Evolutionary conservation across 1,139 yeast species (phyloP), one percentile per base, ranked within the genome.

Genomic region (Saccharomyces hybrid): DNA sequence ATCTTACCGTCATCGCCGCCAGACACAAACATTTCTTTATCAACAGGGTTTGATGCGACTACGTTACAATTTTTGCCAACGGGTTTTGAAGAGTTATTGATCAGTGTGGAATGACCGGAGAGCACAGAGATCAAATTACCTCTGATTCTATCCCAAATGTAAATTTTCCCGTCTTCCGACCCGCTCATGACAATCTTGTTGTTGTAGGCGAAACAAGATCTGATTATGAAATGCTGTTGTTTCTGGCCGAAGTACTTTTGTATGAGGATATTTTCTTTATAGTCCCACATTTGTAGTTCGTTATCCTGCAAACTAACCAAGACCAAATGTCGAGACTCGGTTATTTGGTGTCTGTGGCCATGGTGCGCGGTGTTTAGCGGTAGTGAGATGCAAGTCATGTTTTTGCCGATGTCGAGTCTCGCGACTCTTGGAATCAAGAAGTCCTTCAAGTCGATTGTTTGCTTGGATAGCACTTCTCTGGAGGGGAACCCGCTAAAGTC

Each of bases 1-100:
- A 85, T 84, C 28, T 74, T 67, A 14, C 80, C 79, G 68, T 90
- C 97, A 69, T 90, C 97, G 16, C 95, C 89, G 16, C 90, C 95
- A 34, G 95, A 84, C 26, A 88, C 90, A 80, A 90, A 83, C 66
- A 84, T 70, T 47, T 76, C 72, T 30, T 82, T 82, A 55, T 65
- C 68, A 38, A 55, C 71, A 50, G 78, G 79, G 54, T 84, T 83
- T 95, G 96, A 90, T 56, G 84, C 82, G 4, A 90, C 95, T 16
- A 65, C 64, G 56, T 68, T 68, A 53, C 72, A 68, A 48, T 67
- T 67, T 48, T 64, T 65, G 2, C 66, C 64, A 34, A 57, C 52
- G 48, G 63, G 61, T 52, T 61, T 63, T 2, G 47, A 11, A 5
- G 51, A 49, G 6, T 26, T 49, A 31, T n/a, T 51, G 14, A 41